Percentiles rank a stretch among this genome's conserved stretches.
These are phyloP conservation scores for Russula vinacea DNA, from an alignment of 768 basidiomycete species.

Conservation along the genomic window DNA sequence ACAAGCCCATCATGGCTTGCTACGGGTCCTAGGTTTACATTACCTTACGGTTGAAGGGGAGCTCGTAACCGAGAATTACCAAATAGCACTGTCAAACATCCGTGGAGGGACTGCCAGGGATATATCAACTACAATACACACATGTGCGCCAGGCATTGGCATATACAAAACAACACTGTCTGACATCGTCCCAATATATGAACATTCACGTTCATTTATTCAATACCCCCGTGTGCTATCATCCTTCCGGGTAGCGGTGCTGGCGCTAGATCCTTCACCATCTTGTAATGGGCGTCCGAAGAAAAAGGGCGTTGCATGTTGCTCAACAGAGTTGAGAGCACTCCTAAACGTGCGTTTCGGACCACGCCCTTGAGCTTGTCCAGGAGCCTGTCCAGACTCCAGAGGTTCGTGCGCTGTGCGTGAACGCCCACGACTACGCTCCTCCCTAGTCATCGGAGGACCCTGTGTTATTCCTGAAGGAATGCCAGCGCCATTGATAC, in stretches of 20 bases:
- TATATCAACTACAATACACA: constrained; percentile 25
- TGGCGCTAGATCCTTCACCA: constrained; percentile 23
- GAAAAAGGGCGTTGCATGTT: constrained; percentile 61
- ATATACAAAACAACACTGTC: constrained; percentile 22
- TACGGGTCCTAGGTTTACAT: neutral
- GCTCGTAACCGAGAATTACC: constrained; percentile 1
- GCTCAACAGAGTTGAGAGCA: constrained; percentile 67
- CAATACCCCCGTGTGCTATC: constrained; percentile 24
- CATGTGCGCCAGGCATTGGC: constrained; percentile 3
- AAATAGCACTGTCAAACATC: neutral
- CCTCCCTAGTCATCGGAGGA: constrained; percentile 20
- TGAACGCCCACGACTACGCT: constrained; percentile 25
- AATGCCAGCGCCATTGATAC: constrained; percentile 9
- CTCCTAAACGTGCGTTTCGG: constrained; percentile 64
- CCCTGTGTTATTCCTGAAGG: constrained; percentile 6
- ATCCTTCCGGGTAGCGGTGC: constrained; percentile 14
- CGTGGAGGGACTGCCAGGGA: neutral
- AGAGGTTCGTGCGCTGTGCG: constrained; percentile 18
- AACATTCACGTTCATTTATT: constrained; percentile 2
- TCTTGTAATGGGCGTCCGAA: constrained; percentile 51
- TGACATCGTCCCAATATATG: constrained; percentile 9
- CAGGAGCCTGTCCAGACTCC: constrained; percentile 10
- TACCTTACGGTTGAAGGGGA: neutral
- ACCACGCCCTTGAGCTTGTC: constrained; percentile 53
- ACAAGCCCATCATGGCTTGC: neutral